Evolutionary conservation across 441 rosid genomes (phyloP).

Genomic region (Gossypium schwendimanii): DNA sequence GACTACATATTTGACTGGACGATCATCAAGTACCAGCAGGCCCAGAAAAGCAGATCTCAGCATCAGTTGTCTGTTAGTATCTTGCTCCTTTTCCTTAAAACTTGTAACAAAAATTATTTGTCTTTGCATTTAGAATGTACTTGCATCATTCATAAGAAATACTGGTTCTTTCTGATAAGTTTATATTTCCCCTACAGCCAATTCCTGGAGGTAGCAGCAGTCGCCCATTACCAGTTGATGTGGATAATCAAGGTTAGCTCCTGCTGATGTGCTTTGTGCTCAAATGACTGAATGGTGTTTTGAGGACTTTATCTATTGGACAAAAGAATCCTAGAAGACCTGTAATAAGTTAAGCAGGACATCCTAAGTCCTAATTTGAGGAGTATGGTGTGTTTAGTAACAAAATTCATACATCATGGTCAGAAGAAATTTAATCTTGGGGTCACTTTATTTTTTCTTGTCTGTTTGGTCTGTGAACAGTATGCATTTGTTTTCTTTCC

Average conservation of each 20-base stretch:
- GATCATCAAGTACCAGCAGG: slow-evolving; percentile 75
- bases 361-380: not conserved
- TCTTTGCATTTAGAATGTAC: not conserved
- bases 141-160: not conserved
- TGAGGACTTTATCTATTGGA: slow-evolving; percentile 3
- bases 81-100: not conserved
- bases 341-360: slow-evolving; percentile 1
- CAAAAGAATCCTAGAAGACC: slow-evolving; percentile 12
- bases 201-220: slow-evolving; percentile 60
- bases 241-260: slow-evolving; percentile 66
- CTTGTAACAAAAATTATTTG: not conserved
- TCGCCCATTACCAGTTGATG: slow-evolving; percentile 45
- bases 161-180: slow-evolving; percentile 10
- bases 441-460: not conserved
- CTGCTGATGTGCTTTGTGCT: slow-evolving; percentile 7
- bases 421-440: not conserved
- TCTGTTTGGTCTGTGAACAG: not conserved
- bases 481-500: not conserved
- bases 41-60: slow-evolving; percentile 57
- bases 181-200: slow-evolving; percentile 35
- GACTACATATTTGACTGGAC: slow-evolving; percentile 92
- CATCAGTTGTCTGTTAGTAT: slow-evolving; percentile 40
- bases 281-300: not conserved
- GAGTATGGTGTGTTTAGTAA: not conserved
- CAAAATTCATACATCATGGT: not conserved